Percentiles rank a stretch among this genome's conserved stretches.
Evolutionary conservation across 805 yeast genomes (phyloP).

Genomic region (Cyberlindnera maritima): DNA sequence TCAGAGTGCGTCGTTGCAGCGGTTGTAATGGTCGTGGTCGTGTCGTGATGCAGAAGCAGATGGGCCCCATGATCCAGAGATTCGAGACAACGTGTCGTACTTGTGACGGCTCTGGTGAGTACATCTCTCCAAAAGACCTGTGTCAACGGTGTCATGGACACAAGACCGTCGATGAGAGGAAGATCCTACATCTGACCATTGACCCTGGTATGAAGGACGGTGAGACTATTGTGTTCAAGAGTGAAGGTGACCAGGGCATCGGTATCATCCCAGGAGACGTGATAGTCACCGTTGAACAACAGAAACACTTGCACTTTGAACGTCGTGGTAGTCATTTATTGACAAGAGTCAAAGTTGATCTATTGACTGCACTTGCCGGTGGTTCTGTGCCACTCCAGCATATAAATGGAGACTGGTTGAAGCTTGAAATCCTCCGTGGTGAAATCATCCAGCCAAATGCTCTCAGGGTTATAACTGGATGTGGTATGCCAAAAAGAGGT

Average conservation of each 20-base stretch:
- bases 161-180: conserved; percentile 46
- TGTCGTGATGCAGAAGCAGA: conserved; percentile 36
- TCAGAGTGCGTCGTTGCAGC: conserved; percentile 29
- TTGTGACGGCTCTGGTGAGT: conserved; percentile 42
- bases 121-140: conserved; percentile 29
- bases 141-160: conserved; percentile 44
- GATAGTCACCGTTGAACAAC: conserved; percentile 48
- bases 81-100: conserved; percentile 42
- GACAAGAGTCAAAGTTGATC: conserved; percentile 43
- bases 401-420: conserved; percentile 35
- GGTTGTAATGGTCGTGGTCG: conserved; percentile 44
- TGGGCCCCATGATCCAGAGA: conserved; percentile 44
- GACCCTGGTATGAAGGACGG: conserved; percentile 56
- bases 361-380: conserved; percentile 57
- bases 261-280: conserved; percentile 66
- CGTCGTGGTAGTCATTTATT: conserved; percentile 45
- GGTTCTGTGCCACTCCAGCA: conserved; percentile 42
- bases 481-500: conserved; percentile 57
- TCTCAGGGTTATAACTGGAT: conserved; percentile 45
- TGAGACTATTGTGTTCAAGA: conserved; percentile 49
- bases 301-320: conserved; percentile 32
- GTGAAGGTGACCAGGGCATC: conserved; percentile 65
- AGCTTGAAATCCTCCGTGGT: conserved; percentile 43
- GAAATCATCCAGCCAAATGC: conserved; percentile 51
- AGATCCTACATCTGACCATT: conserved; percentile 49